Evolutionary conservation across 2,329 filamentous ascomycete genomes (phyloP).

Genomic region (Ophiostoma ips): DNA sequence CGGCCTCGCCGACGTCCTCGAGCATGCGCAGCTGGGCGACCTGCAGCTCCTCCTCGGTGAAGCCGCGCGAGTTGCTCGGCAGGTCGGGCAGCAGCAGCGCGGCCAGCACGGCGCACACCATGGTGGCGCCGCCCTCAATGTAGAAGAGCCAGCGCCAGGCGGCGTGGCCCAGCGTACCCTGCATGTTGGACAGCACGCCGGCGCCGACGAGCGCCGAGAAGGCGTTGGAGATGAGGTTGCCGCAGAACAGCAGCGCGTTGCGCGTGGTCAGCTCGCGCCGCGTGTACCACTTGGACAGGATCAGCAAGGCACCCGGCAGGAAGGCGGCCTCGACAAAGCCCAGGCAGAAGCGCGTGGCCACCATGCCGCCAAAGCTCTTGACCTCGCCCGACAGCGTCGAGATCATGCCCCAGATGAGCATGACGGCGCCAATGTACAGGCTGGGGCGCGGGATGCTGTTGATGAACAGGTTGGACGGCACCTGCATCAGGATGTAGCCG

Average conservation of each 20-base stretch:
- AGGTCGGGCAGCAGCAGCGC: slow-evolving; percentile 16
- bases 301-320: slow-evolving; percentile 31
- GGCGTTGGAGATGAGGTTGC: slow-evolving; percentile 6
- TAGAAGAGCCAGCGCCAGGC: slow-evolving; percentile 11
- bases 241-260: slow-evolving; percentile 3
- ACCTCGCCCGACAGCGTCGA: slow-evolving; percentile 1
- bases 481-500: slow-evolving; percentile 48
- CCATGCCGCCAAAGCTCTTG: slow-evolving; percentile 7
- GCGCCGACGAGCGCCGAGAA: slow-evolving; percentile 9
- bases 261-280: slow-evolving; percentile 8
- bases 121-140: slow-evolving; percentile 10
- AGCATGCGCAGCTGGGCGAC: slow-evolving; percentile 40
- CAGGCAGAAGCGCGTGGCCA: slow-evolving; percentile 12
- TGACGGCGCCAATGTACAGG: slow-evolving; percentile 6
- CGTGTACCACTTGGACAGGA: slow-evolving; percentile 44
- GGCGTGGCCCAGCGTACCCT: not conserved
- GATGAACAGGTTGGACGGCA: slow-evolving; percentile 38
- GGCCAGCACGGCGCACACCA: not conserved
- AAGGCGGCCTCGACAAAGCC: slow-evolving; percentile 5
- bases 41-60: slow-evolving; percentile 20
- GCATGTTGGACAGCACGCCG: slow-evolving; percentile 3
- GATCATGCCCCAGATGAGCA: slow-evolving; percentile 5
- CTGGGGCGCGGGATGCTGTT: slow-evolving; percentile 9
- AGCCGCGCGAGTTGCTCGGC: slow-evolving; percentile 25
- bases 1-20: slow-evolving; percentile 42